These are phyloP conservation scores for Aspergillus funiculosus DNA, from an alignment of 495 filamentous ascomycete genomes.

Conservation along the genomic window DNA sequence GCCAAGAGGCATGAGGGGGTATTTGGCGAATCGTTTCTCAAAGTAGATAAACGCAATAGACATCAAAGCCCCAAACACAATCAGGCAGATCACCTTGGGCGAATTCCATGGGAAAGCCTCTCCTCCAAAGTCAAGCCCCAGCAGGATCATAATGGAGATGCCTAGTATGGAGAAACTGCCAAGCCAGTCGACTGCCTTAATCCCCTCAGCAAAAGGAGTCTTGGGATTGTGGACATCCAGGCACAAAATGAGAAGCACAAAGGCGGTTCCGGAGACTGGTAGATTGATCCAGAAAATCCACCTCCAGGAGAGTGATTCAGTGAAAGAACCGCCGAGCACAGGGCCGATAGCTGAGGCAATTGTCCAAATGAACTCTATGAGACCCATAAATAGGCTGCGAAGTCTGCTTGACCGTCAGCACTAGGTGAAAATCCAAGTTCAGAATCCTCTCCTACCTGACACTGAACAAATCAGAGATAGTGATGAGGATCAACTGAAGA, in stretches of 20 bases:
- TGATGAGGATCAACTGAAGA: conserved; percentile 48
- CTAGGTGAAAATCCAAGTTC: background rate
- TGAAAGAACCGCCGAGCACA: conserved; percentile 62
- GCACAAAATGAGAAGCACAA: conserved; percentile 53
- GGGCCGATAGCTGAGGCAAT: conserved; percentile 57
- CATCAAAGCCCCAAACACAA: conserved; percentile 64
- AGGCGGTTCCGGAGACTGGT: conserved; percentile 51
- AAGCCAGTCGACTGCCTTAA: conserved; percentile 73
- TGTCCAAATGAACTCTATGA: conserved; percentile 53
- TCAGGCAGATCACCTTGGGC: conserved; percentile 65
- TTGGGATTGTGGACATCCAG: conserved; percentile 56
- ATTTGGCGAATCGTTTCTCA: conserved; percentile 65
- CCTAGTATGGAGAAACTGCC: conserved; percentile 64
- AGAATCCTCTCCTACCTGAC: conserved; percentile 38
- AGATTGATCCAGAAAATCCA: conserved; percentile 73
- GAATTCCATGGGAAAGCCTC: conserved; percentile 67
- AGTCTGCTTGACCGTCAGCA: conserved; percentile 22
- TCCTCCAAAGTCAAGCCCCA: conserved; percentile 74
- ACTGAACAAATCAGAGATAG: conserved; percentile 54
- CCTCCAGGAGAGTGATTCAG: conserved; percentile 57
- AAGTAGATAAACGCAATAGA: conserved; percentile 60
- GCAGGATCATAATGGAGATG: conserved; percentile 68
- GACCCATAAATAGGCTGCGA: conserved; percentile 49
- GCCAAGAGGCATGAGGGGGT: conserved; percentile 69
- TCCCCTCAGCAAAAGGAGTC: conserved; percentile 52